A percentile compares a stretch with the other conserved stretches of the same genome.
These are phyloP conservation scores for Annulohypoxylon stygium DNA, from an alignment of 495 filamentous ascomycete species.

Conservation along the genomic window DNA sequence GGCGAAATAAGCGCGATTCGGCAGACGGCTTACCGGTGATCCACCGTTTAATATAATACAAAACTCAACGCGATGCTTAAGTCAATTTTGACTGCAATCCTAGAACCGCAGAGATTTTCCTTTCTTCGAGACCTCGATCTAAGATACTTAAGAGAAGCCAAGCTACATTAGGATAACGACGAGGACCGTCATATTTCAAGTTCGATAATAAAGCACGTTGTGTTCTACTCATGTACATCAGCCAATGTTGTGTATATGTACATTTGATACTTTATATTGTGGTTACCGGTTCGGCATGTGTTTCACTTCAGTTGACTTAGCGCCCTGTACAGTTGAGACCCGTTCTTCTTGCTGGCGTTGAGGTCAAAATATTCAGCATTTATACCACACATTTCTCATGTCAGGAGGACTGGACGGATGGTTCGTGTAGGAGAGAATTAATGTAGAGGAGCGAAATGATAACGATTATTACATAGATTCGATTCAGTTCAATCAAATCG, in stretches of 20 bases:
- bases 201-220: not conserved
- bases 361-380: slow-evolving; percentile 24
- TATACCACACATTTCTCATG: slow-evolving; percentile 40
- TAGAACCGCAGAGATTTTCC: not conserved
- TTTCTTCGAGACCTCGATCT: not conserved
- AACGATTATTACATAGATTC: slow-evolving; percentile 33
- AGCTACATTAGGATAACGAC: not conserved
- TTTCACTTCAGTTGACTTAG: slow-evolving; percentile 15
- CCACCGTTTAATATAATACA: slow-evolving; percentile 24
- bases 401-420: slow-evolving; percentile 8
- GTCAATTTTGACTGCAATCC: not conserved
- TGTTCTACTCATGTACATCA: not conserved
- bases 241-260: slow-evolving; percentile 29
- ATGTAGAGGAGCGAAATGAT: slow-evolving; percentile 34
- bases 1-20: slow-evolving; percentile 38
- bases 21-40: slow-evolving; percentile 48
- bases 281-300: slow-evolving; percentile 7
- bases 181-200: slow-evolving; percentile 7
- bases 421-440: not conserved
- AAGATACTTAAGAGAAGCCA: slow-evolving; percentile 3
- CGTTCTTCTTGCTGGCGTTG: slow-evolving; percentile 13
- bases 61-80: slow-evolving; percentile 17
- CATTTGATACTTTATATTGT: not conserved
- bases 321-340: slow-evolving; percentile 9
- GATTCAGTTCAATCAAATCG: slow-evolving; percentile 20